Evolutionary conservation across 1,284 basidiomycete species (phyloP).

Genomic region (Fomitopsis palustris): DNA sequence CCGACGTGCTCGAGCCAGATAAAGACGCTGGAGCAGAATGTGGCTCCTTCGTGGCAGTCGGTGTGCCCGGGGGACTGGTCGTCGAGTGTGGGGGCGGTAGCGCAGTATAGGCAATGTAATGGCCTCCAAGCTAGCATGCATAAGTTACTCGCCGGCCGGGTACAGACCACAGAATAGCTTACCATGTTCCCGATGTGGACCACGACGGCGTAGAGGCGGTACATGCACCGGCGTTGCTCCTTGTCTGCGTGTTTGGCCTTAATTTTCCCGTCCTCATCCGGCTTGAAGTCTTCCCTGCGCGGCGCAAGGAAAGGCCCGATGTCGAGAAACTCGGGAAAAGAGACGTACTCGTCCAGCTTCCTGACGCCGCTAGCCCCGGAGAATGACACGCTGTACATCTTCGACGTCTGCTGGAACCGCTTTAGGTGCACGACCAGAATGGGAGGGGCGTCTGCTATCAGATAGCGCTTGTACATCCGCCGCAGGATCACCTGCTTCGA

Average conservation of each 20-base stretch:
- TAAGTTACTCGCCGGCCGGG: background rate
- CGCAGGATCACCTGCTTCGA: conserved; percentile 71
- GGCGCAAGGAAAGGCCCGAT: conserved; percentile 86
- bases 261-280: conserved; percentile 37
- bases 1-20: conserved; percentile 7
- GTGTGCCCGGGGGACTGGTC: background rate
- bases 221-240: conserved; percentile 48
- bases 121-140: conserved; percentile 64
- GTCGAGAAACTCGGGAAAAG: conserved; percentile 86
- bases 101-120: conserved; percentile 81
- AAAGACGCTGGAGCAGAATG: conserved; percentile 18
- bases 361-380: conserved; percentile 60
- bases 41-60: conserved; percentile 12
- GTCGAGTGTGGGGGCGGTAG: conserved; percentile 30
- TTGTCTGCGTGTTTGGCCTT: conserved; percentile 19
- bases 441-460: conserved; percentile 84
- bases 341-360: conserved; percentile 85
- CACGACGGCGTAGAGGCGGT: conserved; percentile 79
- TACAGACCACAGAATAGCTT: conserved; percentile 20
- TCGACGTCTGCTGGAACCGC: conserved; percentile 79
- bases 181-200: conserved; percentile 92
- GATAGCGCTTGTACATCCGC: conserved; percentile 89
- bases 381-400: conserved; percentile 49
- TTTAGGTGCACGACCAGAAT: conserved; percentile 92
- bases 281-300: conserved; percentile 65